phyloP scores from a whole-genome alignment of 179 eudicot species.

The Actinidia chinensis region DNA sequence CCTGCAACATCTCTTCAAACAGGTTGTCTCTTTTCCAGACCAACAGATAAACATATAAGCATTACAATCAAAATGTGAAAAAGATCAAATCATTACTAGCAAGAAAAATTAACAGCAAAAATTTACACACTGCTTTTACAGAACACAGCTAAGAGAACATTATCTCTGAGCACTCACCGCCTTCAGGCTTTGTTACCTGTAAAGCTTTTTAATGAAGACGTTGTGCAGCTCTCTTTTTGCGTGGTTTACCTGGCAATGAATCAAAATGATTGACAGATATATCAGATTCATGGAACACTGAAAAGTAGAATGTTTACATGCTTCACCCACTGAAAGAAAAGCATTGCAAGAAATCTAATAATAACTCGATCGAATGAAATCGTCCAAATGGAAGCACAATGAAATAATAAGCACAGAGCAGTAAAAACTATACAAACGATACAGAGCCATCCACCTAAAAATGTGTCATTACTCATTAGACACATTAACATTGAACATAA shows the following conservation, averaged over 20 bases:
- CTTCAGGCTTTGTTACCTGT: conserved; percentile 51
- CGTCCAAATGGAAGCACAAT: neutral
- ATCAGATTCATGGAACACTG: conserved; percentile 3
- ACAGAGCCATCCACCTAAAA: too few species aligned
- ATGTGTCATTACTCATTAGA: too few species aligned
- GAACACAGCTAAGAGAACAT: neutral
- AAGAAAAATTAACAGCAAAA: neutral
- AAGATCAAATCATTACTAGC: neutral
- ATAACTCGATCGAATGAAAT: neutral
- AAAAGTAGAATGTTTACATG: neutral
- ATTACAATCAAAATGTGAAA: neutral
- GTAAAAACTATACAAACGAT: too few species aligned
- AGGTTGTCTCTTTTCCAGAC: conserved; percentile 61
- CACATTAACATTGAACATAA: neutral
- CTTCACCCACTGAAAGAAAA: neutral
- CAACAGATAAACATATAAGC: conserved; percentile 18
- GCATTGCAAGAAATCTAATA: neutral
- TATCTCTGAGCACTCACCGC: neutral
- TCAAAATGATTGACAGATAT: neutral
- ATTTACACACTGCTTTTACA: neutral
- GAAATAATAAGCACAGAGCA: neutral
- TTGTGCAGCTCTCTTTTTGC: conserved; percentile 89
- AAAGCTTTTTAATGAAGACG: conserved; percentile 77
- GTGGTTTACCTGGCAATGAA: conserved; percentile 68
- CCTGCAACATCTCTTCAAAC: conserved; percentile 88